Conservation (phyloP, 2,329 filamentous ascomycete species). For the Cladosporium halotolerans region DNA sequence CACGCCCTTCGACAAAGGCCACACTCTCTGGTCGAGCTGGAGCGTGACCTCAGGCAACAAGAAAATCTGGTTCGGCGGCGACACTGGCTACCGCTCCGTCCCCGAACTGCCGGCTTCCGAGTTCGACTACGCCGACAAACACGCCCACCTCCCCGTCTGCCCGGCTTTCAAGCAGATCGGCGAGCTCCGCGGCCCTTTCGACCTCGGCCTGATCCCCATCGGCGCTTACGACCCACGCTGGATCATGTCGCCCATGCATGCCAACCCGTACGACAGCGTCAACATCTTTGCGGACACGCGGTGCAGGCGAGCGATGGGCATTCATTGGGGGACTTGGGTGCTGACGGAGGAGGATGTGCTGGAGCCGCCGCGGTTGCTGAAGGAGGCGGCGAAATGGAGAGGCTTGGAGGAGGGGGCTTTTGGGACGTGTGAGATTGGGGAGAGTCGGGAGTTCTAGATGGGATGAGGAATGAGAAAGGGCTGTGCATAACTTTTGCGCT, state of each 20-base stretch:
- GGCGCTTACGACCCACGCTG: conserved; percentile 74
- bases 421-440: conserved; percentile 78
- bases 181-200: conserved; percentile 72
- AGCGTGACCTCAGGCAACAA: conserved; percentile 64
- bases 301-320: conserved; percentile 72
- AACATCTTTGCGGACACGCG: conserved; percentile 82
- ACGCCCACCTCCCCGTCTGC: conserved; percentile 59
- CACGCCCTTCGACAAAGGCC: conserved; percentile 60
- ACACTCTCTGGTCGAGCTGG: conserved; percentile 87
- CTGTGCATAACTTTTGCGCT: too few species aligned
- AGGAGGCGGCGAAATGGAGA: conserved; percentile 62
- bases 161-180: conserved; percentile 85
- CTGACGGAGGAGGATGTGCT: conserved; percentile 78
- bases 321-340: conserved; percentile 88
- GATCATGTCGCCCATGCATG: conserved; percentile 76
- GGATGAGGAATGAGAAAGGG: background rate
- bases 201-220: conserved; percentile 87
- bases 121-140: conserved; percentile 67
- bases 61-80: conserved; percentile 78
- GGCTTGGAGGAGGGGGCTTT: conserved; percentile 69
- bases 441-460: conserved; percentile 62
- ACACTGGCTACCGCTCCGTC: conserved; percentile 84
- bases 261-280: conserved; percentile 78
- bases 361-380: conserved; percentile 70
- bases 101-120: conserved; percentile 54